Evolutionary conservation across 2,329 filamentous ascomycete species (phyloP).

Genomic region (Fusarium nurragi): DNA sequence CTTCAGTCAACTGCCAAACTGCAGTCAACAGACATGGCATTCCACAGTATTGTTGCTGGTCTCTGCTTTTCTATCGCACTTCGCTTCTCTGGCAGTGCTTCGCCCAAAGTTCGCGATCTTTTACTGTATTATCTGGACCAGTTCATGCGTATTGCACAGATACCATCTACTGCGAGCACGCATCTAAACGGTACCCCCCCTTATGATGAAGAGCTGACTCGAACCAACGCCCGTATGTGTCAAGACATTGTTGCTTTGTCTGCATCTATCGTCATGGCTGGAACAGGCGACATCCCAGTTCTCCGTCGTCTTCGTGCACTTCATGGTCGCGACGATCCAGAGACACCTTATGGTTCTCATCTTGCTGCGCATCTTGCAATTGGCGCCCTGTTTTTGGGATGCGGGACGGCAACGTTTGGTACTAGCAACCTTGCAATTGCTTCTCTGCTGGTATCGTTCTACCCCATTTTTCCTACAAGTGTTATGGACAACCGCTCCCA

Average conservation of each 20-base stretch:
- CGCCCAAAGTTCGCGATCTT: slow-evolving; percentile 78
- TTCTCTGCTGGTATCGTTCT: slow-evolving; percentile 88
- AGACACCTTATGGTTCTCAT: slow-evolving; percentile 92
- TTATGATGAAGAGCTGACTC: slow-evolving; percentile 86
- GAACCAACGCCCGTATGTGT: slow-evolving; percentile 87
- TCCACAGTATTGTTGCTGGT: slow-evolving; percentile 91
- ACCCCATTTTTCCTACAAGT: slow-evolving; percentile 87
- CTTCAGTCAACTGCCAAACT: slow-evolving; percentile 70
- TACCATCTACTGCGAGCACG: slow-evolving; percentile 52
- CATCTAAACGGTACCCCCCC: slow-evolving; percentile 51
- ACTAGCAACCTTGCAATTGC: slow-evolving; percentile 89
- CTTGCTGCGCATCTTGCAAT: slow-evolving; percentile 92
- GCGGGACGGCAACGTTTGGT: slow-evolving; percentile 90
- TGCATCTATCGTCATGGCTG: slow-evolving; percentile 90
- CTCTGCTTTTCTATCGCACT: slow-evolving; percentile 84
- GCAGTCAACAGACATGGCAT: slow-evolving; percentile 84
- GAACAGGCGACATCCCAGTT: slow-evolving; percentile 87
- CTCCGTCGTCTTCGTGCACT: slow-evolving; percentile 87
- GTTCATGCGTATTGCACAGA: slow-evolving; percentile 79
- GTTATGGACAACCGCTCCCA: slow-evolving; percentile 96
- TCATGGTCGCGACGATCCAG: slow-evolving; percentile 84
- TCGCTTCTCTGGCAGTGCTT: slow-evolving; percentile 77
- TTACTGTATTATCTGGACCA: slow-evolving; percentile 86
- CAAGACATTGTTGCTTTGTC: slow-evolving; percentile 88
- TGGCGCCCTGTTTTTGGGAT: slow-evolving; percentile 88